phyloP scores from a whole-genome alignment of 202 grass and related monocot genomes.

The Dendrocalamus latiflorus region DNA sequence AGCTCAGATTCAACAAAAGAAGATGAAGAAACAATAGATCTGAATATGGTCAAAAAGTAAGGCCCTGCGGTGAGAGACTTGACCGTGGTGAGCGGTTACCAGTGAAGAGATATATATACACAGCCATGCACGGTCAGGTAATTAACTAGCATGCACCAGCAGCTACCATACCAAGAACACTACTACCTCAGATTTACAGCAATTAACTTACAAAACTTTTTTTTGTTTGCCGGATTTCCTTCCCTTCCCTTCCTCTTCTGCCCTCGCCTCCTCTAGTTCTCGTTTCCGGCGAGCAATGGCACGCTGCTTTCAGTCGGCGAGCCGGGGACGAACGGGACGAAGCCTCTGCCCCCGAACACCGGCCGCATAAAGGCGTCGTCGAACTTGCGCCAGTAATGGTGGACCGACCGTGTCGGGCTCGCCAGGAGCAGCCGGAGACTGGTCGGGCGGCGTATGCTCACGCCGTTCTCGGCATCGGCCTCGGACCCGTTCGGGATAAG shows the following conservation, averaged over 20 bases:
- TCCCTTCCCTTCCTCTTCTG: not conserved
- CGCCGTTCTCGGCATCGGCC: constrained; percentile 10
- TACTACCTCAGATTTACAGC: constrained; percentile 21
- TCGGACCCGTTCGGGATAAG: constrained; percentile 29
- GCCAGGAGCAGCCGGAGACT: constrained; percentile 10
- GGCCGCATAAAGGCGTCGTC: constrained; percentile 75
- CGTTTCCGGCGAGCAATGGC: constrained; percentile 17
- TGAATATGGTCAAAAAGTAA: too few relatives aligned
- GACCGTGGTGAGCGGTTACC: not conserved
- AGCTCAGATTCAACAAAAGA: too few relatives aligned
- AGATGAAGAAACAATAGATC: too few relatives aligned
- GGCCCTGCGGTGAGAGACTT: too few relatives aligned
- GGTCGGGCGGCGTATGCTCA: constrained; percentile 44
- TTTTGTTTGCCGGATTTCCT: not conserved
- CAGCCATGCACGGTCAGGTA: not conserved
- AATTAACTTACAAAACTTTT: constrained; percentile 30
- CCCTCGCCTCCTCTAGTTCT: not conserved
- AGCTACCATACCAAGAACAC: constrained; percentile 5
- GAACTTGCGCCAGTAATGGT: constrained; percentile 82
- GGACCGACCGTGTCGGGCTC: constrained; percentile 53
- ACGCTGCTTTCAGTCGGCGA: constrained; percentile 56
- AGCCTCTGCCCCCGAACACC: constrained; percentile 72
- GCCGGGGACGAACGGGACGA: constrained; percentile 58
- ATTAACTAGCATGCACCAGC: not conserved
- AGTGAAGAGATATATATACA: not conserved